phyloP scores from a whole-genome alignment of 768 basidiomycete species.

The Xanthoconium stramineum region DNA sequence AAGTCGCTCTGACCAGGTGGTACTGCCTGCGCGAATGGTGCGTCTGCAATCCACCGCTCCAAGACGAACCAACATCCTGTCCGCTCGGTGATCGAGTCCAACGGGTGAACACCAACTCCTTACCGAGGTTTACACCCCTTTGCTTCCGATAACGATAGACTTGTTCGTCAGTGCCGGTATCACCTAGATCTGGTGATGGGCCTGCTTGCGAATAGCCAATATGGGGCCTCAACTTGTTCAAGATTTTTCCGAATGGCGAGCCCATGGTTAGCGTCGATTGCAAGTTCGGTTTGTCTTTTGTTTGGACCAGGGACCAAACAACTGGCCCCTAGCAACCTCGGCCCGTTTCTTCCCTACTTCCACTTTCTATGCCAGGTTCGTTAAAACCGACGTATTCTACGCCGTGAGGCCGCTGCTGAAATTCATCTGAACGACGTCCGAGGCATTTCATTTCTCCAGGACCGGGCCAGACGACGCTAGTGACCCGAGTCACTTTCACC shows the following conservation, averaged over 20 bases:
- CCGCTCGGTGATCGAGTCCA: constrained; percentile 7
- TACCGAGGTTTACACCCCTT: constrained; percentile 80
- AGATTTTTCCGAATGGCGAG: constrained; percentile 8
- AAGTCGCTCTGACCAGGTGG: constrained; percentile 63
- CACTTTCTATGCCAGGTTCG: no score
- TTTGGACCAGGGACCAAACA: constrained; percentile 20
- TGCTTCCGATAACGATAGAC: constrained; percentile 66
- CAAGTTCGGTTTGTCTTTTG: neutral
- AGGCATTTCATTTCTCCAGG: no score
- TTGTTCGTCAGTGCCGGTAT: constrained; percentile 8
- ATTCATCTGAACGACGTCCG: no score
- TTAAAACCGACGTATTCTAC: no score
- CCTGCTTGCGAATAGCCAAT: neutral
- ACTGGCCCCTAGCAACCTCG: neutral
- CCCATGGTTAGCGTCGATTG: constrained; percentile 8
- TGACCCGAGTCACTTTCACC: no score
- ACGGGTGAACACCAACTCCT: constrained; percentile 5
- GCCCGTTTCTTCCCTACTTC: no score
- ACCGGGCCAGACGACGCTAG: no score
- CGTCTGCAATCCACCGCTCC: constrained; percentile 69
- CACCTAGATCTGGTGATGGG: constrained; percentile 6
- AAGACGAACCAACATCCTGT: constrained; percentile 77
- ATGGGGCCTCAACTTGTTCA: constrained; percentile 15
- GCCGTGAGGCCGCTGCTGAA: no score
- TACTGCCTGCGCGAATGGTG: constrained; percentile 52